These are phyloP conservation scores for Austropuccinia psidii DNA, from an alignment of 1,284 basidiomycete species.

Conservation along the genomic window DNA sequence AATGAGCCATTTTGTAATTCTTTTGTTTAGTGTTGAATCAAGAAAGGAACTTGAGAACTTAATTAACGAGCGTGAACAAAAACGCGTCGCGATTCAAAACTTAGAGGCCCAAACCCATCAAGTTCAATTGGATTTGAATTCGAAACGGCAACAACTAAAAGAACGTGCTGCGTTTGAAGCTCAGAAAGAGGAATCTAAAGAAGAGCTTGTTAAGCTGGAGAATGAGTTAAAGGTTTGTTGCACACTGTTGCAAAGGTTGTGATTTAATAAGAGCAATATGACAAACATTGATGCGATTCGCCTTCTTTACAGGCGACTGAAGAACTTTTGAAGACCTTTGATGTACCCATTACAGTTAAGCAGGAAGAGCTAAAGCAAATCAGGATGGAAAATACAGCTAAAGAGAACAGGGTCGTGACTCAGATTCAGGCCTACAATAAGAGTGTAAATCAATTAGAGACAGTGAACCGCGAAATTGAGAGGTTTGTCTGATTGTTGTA, in stretches of 20 bases:
- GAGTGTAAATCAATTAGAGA: constrained; percentile 59
- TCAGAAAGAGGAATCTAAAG: constrained; percentile 21
- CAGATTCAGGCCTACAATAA: constrained; percentile 60
- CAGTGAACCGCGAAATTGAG: constrained; percentile 59
- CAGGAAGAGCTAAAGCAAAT: constrained; percentile 57
- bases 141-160: constrained; percentile 24
- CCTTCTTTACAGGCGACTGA: constrained; percentile 69
- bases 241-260: not conserved
- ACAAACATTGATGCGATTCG: constrained; percentile 43
- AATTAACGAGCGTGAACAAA: constrained; percentile 10
- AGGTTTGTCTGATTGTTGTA: constrained; percentile 51
- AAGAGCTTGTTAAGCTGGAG: constrained; percentile 16
- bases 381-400: constrained; percentile 55
- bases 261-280: not conserved
- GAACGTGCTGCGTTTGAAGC: constrained; percentile 12
- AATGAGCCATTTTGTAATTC: not conserved
- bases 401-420: constrained; percentile 55
- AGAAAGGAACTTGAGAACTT: constrained; percentile 13
- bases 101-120: constrained; percentile 31
- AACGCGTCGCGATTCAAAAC: constrained; percentile 6
- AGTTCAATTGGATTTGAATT: constrained; percentile 18
- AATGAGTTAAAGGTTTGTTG: constrained; percentile 14
- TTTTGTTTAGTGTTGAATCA: not conserved
- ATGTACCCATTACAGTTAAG: constrained; percentile 61
- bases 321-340: constrained; percentile 57